phyloP scores from a whole-genome alignment of 768 basidiomycete genomes.

The Suillus clintonianus region DNA sequence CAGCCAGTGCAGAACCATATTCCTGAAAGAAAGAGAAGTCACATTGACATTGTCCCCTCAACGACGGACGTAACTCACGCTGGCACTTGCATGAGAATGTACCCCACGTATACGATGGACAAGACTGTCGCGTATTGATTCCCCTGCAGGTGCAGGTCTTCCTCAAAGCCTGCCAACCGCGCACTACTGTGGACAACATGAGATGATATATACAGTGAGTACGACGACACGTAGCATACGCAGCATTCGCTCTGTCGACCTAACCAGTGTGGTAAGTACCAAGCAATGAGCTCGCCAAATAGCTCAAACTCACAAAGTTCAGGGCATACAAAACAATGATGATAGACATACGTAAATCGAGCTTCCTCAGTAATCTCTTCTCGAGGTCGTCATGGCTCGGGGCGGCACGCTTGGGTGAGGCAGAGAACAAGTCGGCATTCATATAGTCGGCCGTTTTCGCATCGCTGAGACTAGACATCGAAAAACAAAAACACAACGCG shows the following conservation, averaged over 20 bases:
- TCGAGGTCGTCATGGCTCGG: neutral
- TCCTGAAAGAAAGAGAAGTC: slow-evolving; percentile 10
- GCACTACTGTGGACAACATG: slow-evolving; percentile 10
- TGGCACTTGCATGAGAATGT: slow-evolving; percentile 28
- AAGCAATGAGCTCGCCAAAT: neutral
- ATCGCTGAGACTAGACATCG: neutral
- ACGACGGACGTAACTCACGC: slow-evolving; percentile 3
- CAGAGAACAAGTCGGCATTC: neutral
- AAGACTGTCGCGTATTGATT: slow-evolving; percentile 24
- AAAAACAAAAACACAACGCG: neutral
- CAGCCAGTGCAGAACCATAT: slow-evolving; percentile 33
- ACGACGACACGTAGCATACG: neutral
- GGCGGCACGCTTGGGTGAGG: neutral
- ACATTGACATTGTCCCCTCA: neutral
- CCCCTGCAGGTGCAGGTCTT: slow-evolving; percentile 23
- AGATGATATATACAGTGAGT: neutral
- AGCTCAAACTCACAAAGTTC: slow-evolving; percentile 8
- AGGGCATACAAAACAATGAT: slow-evolving; percentile 10
- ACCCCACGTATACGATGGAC: slow-evolving; percentile 27
- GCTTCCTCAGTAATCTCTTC: slow-evolving; percentile 6
- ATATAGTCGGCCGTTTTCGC: neutral
- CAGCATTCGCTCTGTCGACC: slow-evolving; percentile 10
- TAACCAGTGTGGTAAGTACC: neutral
- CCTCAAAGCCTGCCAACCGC: slow-evolving; percentile 22
- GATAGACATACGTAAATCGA: slow-evolving; percentile 8